These are phyloP conservation scores for Oehlia diaphana DNA, from an alignment of 192 early-diverging fungal genomes.

Conservation along the genomic window DNA sequence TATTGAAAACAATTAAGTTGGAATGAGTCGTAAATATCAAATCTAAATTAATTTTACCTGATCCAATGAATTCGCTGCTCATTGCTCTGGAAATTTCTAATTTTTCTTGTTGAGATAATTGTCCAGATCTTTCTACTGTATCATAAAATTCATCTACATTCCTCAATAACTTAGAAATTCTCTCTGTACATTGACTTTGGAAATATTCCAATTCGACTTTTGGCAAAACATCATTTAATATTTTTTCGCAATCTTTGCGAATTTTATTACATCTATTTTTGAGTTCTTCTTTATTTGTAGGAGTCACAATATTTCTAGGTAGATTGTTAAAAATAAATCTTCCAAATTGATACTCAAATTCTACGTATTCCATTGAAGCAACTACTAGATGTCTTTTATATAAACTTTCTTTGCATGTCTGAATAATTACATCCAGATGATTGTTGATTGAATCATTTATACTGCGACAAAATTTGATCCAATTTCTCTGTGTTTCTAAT, in stretches of 20 bases:
- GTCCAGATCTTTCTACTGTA: not conserved
- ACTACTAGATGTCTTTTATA: not conserved
- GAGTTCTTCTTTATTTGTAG: not conserved
- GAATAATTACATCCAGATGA: slow-evolving; percentile 11
- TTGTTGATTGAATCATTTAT: not conserved
- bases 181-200: slow-evolving; percentile 2
- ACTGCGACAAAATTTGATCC: not conserved
- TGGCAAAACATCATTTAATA: not conserved
- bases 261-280: not conserved
- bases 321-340: slow-evolving; percentile 8
- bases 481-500: not conserved
- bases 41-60: not conserved
- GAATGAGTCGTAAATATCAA: not conserved
- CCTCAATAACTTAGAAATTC: slow-evolving; percentile 5
- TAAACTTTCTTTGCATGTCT: not conserved
- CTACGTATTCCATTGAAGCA: not conserved
- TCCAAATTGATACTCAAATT: not conserved
- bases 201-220: slow-evolving; percentile 1
- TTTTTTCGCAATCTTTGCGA: not conserved
- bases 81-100: slow-evolving; percentile 21
- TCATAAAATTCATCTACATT: not conserved
- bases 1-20: not conserved
- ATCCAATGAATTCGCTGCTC: slow-evolving; percentile 5
- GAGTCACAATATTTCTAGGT: not conserved
- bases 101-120: slow-evolving; percentile 18